Base-by-base conservation (phyloP, 768 basidiomycete species). In the Boletus rufocinnamomeus region DNA sequence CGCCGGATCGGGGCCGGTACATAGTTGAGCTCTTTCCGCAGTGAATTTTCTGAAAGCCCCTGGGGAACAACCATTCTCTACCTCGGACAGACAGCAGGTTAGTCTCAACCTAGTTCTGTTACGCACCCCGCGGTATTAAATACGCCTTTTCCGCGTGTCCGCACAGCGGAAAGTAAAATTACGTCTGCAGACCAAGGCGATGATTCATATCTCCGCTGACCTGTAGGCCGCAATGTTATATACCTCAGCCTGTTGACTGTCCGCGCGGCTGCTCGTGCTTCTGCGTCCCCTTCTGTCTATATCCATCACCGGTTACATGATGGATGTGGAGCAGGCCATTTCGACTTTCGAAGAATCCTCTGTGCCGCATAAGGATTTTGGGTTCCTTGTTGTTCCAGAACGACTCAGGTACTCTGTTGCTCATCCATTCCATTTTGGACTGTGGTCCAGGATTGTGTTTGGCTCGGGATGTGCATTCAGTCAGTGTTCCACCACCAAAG, bases 391-490 rank as follows among this genome's bases (percentile, higher is more conserved):
- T 40, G 45, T 66, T 35, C 59, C 59, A 27, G 44, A 53, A 43
- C 53, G 66, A 49, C 66, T 67, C 17, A 53, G 66, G 32, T 59
- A n/a, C 21, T 57, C 62, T 53, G 23, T 27, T 28, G 4, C 44
- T 30, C 50, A 52, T 43, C 55, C 60, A 1, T 62, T 60, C 35
- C 13, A 50, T 41, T 60, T 68, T 25, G 66, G 66, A 25, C 30
- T 16, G 13, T 62, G 63, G 58, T 44, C 58, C 30, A 58, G 23
- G 43, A 40, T 68, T 23, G 56, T 48, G n/a, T 67, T 67, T 56
- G 58, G 60, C 4, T 43, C 41, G 16, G 63, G 45, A 54, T 65
- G 66, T 25, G 60, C 66, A 56, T 21, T 65, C 23, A 67, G 66
- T 68, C 14, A 47, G 66, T 65, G 9, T 23, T 50, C 16, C 14